These are phyloP conservation scores for Aschersonia sp. DNA, from an alignment of 2,329 filamentous ascomycete genomes.

Conservation along the genomic window DNA sequence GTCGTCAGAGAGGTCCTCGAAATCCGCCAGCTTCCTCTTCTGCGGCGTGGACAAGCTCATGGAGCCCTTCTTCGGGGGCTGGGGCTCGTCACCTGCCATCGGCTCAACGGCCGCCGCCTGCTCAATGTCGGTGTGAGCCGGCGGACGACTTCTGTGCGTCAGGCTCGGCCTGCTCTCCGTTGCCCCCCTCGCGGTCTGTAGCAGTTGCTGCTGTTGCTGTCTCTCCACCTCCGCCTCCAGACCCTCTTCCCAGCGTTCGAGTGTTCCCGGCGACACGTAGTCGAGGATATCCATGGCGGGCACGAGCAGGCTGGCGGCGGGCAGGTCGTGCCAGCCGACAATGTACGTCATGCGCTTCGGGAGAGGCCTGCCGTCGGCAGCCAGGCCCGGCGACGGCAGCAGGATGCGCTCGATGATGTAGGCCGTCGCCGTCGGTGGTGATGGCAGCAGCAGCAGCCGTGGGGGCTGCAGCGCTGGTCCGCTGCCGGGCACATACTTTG, in stretches of 20 bases:
- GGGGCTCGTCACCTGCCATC: conserved; percentile 6
- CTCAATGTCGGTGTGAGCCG: conserved; percentile 10
- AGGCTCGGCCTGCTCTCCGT: conserved; percentile 8
- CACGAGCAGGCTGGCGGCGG: conserved; percentile 30
- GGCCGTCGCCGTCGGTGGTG: conserved; percentile 34
- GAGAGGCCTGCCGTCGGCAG: conserved; percentile 18
- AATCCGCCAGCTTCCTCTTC: conserved; percentile 16
- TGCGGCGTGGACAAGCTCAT: conserved; percentile 22
- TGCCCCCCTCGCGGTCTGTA: conserved; percentile 1
- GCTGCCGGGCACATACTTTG: conserved; percentile 27
- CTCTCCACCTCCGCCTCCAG: conserved; percentile 27
- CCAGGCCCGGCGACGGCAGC: conserved; percentile 20
- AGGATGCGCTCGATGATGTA: conserved; percentile 41
- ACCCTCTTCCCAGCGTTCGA: conserved; percentile 42
- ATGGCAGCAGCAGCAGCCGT: conserved; percentile 21
- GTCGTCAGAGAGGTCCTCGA: conserved; percentile 15
- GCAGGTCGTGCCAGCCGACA: conserved; percentile 38
- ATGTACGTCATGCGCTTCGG: conserved; percentile 36
- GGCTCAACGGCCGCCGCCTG: conserved; percentile 13
- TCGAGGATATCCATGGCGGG: conserved; percentile 34
- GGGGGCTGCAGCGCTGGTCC: conserved; percentile 33
- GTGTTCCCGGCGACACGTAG: conserved; percentile 39
- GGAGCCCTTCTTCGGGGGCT: conserved; percentile 13
- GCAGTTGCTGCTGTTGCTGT: conserved; percentile 10
- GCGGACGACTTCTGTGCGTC: conserved; percentile 9